Conservation (phyloP, 2,329 filamentous ascomycete genomes). For the Sporothrix phasma region DNA sequence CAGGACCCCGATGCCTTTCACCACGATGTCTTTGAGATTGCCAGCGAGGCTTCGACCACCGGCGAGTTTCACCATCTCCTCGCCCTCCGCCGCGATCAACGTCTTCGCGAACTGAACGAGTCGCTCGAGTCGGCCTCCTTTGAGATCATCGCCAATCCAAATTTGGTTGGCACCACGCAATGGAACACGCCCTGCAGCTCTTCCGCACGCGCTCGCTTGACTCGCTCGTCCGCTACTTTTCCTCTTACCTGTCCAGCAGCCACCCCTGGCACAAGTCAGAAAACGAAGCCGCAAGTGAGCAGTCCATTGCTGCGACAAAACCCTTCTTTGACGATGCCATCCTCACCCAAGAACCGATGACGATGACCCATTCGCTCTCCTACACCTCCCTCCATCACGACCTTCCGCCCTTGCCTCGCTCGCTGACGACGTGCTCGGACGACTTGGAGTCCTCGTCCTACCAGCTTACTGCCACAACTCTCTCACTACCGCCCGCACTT, state of each 20-base stretch:
- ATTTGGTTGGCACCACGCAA: conserved; percentile 47
- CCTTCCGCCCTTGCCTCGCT: conserved; percentile 38
- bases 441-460: conserved; percentile 31
- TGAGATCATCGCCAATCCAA: conserved; percentile 51
- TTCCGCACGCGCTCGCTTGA: conserved; percentile 50
- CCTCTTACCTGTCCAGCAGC: conserved; percentile 46
- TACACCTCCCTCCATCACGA: conserved; percentile 23
- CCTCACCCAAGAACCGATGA: conserved; percentile 38
- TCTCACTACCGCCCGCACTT: conserved; percentile 36
- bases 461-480: conserved; percentile 26
- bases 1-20: conserved; percentile 53
- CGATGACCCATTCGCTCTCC: conserved; percentile 22
- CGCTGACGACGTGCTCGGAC: conserved; percentile 40
- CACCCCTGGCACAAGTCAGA: conserved; percentile 34
- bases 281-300: neutral
- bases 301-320: conserved; percentile 21
- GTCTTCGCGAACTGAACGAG: conserved; percentile 45
- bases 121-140: conserved; percentile 47
- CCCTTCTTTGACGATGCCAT: conserved; percentile 34
- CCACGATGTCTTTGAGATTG: conserved; percentile 51
- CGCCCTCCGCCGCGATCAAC: conserved; percentile 43
- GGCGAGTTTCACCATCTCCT: conserved; percentile 47
- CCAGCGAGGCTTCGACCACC: conserved; percentile 37
- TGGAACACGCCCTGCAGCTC: conserved; percentile 48
- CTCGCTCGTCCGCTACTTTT: conserved; percentile 50